Base-by-base conservation (phyloP, 139 green algal genomes). In the Spirogloea muscicola region DNA sequence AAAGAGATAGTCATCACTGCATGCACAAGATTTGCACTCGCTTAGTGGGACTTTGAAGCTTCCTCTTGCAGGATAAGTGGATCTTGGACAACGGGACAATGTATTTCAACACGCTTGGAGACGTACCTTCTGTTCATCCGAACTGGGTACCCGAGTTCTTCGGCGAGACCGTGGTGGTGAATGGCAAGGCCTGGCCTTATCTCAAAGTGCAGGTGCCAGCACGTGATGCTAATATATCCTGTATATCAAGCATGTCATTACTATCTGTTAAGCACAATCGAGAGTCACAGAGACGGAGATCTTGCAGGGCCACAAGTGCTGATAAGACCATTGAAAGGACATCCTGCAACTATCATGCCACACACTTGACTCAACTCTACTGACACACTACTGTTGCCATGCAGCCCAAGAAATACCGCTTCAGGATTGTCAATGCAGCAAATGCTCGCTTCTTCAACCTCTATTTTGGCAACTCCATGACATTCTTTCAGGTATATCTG, bases 131-230 rank as follows among this genome's bases (percentile, higher is more conserved):
- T 3, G 49, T 76, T 9, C 69, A 77, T 10, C 69, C 69, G 6
- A 40, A 77, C 38, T 77, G 69, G 69, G 33, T 71, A 29, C 69
- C 69, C 10, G 60, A 77, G 37, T 58, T 48, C 18, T 77, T 77
- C 34, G 69, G 69, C 7, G 42, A 69, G 37, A 31, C 31, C 46
- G 69, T 72, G 9, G 33, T 58, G 18, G 69, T 77, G 27, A 77
- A 77, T 27, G 69, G 69, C 3, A 72, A 60, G 42, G 63, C 58
- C 44, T 77, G 55, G 69, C 69, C 69, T 27, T 77, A 44, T 39
- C 6, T 77, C 27, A 39, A 77, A 39, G 69, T 77, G 13, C 21
- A 70, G 33, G 44, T n/a, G n/a, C n/a, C n/a, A n/a, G n/a, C n/a
- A n/a, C n/a, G n/a, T n/a, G n/a, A n/a, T n/a, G n/a, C n/a, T n/a